Base-by-base conservation (phyloP, 495 filamentous ascomycete genomes). In the Aspergillus campestris region DNA sequence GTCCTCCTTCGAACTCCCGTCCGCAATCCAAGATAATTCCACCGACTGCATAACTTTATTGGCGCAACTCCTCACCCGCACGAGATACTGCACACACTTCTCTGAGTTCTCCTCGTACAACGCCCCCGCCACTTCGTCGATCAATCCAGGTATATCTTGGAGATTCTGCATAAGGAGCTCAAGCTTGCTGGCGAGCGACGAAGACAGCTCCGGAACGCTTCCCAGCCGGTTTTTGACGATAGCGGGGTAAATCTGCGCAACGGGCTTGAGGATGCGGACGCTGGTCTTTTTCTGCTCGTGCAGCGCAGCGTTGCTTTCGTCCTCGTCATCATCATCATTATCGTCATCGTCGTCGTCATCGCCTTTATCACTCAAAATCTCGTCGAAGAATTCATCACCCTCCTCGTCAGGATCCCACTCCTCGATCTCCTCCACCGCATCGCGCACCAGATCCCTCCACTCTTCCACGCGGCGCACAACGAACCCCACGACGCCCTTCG, bases 341-440 rank as follows among this genome's bases (percentile, higher is more conserved):
- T 65, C 55, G 14, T 60, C 64, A 5, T 67, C 66, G 8, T 74
- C 70, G 2, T 73, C 68, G 3, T 74, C 64, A 3, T 69, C 70
- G n/a, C 48, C 57, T 24, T 68, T 55, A 11, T 58, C 61, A 31
- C 60, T 62, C 31, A 64, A 46, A 12, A 67, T 31, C 14, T 72
- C 74, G 45, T 73, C 72, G 5, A 65, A 70, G 28, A 72, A 76
- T 1, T 73, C 68, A 58, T 79, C 77, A 9, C 73, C 77, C 30
- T 71, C 72, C 13, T 72, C 71, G 50, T 82, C 80, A n/a, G 82
- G 82, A 40, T 83, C 80, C 84, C 89, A 95, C 53, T 87, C 84
- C 48, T 87, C 86, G 49, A 95, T 63, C 64, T 95, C 89, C 51
- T 82, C 75, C 27, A 92, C 71, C 0, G 88, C 84, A 67, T 95